A percentile compares a stretch with the other conserved stretches of the same genome.
Conservation (phyloP, 805 yeast genomes). For the Dipodascopsis uninucleata region DNA sequence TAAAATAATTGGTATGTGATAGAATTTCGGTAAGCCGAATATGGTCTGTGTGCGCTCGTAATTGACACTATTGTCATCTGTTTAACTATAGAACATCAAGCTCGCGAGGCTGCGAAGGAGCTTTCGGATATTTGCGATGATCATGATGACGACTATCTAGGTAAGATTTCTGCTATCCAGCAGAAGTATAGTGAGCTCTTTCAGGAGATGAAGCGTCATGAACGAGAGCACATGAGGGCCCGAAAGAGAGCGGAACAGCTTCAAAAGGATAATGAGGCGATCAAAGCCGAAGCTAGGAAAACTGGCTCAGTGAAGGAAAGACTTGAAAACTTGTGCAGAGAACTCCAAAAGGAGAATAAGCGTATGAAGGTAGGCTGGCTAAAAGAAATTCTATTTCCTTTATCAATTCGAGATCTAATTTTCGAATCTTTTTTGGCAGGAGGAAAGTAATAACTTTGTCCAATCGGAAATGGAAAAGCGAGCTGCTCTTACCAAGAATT, state of each 20-base stretch:
- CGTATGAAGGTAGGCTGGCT: slow-evolving; percentile 8
- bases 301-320: slow-evolving; percentile 9
- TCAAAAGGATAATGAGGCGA: slow-evolving; percentile 7
- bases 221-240: slow-evolving; percentile 21
- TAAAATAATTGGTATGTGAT: slow-evolving; percentile 3
- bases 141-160: slow-evolving; percentile 18
- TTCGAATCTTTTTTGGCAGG: slow-evolving; percentile 1
- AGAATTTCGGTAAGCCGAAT: no score
- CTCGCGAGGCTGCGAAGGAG: slow-evolving; percentile 6
- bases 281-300: slow-evolving; percentile 10
- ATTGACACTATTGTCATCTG: no score
- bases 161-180: slow-evolving; percentile 21
- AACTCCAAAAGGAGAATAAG: slow-evolving; percentile 23
- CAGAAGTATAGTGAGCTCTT: slow-evolving; percentile 22
- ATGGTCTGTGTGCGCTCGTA: no score
- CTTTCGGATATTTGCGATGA: slow-evolving; percentile 7
- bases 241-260: slow-evolving; percentile 14
- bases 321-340: slow-evolving; percentile 21
- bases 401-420: no score
- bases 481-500: slow-evolving; percentile 5
- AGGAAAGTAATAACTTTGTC: slow-evolving; percentile 10
- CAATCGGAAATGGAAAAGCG: slow-evolving; percentile 7
- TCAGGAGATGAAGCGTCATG: slow-evolving; percentile 23
- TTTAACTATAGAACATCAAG: slow-evolving; percentile 1
- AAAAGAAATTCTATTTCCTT: neutral